These are phyloP conservation scores for Litsea cubeba DNA, from an alignment of 164 flowering plant genomes.

Conservation along the genomic window DNA sequence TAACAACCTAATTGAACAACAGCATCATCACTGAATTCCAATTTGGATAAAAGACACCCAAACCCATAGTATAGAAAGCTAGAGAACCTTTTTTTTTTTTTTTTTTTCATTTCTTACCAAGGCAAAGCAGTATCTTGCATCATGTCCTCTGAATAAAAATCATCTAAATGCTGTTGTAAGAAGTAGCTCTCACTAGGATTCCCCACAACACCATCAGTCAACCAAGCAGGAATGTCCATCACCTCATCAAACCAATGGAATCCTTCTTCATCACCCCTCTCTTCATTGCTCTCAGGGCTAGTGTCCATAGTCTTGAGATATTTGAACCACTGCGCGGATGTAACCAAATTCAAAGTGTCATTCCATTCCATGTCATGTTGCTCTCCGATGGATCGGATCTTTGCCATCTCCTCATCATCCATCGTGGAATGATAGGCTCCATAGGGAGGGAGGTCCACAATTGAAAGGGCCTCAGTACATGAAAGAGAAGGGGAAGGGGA, in stretches of 20 bases:
- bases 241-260: constrained; percentile 46
- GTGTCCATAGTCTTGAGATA: constrained; percentile 56
- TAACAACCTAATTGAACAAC: not conserved
- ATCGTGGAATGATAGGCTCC: constrained; percentile 48
- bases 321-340: constrained; percentile 89
- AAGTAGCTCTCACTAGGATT: constrained; percentile 46
- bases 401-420: constrained; percentile 78
- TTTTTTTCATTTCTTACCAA: constrained; percentile 40
- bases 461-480: constrained; percentile 19
- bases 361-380: constrained; percentile 87
- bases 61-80: not conserved
- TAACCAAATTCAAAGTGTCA: constrained; percentile 64
- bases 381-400: constrained; percentile 80
- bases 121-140: constrained; percentile 66
- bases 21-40: not conserved
- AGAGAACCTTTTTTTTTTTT: too few species aligned
- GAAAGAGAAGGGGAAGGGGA: constrained; percentile 39
- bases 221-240: constrained; percentile 74
- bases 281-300: constrained; percentile 23
- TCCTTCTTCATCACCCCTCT: constrained; percentile 29
- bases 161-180: constrained; percentile 42
- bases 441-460: constrained; percentile 9
- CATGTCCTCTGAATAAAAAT: constrained; percentile 38
- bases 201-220: constrained; percentile 20
- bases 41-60: not conserved